phyloP scores from a whole-genome alignment of 441 rosid genomes.

The Populus hybrid region DNA sequence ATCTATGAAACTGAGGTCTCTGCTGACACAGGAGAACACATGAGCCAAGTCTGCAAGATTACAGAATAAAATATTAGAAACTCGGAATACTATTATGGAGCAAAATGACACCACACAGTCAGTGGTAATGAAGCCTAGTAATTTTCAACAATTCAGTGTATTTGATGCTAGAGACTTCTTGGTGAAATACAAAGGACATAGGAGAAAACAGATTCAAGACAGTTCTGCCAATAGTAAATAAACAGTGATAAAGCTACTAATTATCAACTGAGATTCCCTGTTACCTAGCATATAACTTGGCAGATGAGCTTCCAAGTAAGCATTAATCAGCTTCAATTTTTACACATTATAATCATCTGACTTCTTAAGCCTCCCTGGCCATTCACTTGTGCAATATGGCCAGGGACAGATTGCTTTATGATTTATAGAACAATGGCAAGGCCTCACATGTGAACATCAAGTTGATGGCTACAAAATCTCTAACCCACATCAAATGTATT shows the following conservation, averaged over 20 bases:
- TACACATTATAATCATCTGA: not conserved
- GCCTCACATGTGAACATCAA: not conserved
- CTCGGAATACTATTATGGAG: not conserved
- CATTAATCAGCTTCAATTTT: not conserved
- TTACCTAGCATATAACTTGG: not conserved
- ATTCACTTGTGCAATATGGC: not conserved
- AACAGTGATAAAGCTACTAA: not conserved
- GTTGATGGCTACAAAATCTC: not conserved
- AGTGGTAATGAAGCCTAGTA: not conserved
- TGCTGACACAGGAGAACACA: constrained; percentile 62
- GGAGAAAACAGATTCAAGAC: not conserved
- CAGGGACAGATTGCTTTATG: too few species aligned
- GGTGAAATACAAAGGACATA: not conserved
- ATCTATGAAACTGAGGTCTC: constrained; percentile 82
- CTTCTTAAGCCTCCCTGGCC: not conserved
- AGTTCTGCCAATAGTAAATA: not conserved
- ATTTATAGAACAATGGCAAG: not conserved
- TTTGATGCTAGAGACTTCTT: not conserved
- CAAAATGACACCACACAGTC: not conserved
- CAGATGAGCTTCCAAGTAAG: not conserved
- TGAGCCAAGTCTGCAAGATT: constrained; percentile 62
- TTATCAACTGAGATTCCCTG: not conserved
- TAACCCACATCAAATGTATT: not conserved
- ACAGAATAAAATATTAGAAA: constrained; percentile 8
- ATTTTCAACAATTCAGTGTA: not conserved